Percentiles rank a stretch among this genome's conserved stretches.
These are phyloP conservation scores for Ophiosphaerella herpotricha DNA, from an alignment of 2,329 filamentous ascomycete genomes.

Conservation along the genomic window DNA sequence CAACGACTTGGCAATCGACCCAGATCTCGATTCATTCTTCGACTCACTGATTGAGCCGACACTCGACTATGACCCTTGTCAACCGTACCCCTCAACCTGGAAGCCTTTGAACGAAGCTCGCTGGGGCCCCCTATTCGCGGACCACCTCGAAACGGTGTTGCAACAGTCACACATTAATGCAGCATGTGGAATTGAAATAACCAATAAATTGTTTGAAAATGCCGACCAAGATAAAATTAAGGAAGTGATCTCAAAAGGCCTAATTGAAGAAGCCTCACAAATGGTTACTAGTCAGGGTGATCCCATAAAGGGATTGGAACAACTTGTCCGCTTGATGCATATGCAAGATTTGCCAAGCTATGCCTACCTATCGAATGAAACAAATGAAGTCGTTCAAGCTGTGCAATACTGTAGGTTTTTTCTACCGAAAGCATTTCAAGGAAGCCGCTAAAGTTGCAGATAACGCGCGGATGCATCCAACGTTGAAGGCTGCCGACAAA, in stretches of 20 bases:
- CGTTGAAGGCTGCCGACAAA: constrained; percentile 14
- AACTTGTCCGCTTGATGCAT: constrained; percentile 20
- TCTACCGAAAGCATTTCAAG: neutral
- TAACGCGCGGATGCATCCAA: constrained; percentile 30
- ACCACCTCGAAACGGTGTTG: constrained; percentile 6
- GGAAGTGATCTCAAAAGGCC: constrained; percentile 14
- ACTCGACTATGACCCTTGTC: too few species aligned
- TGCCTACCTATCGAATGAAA: constrained; percentile 25
- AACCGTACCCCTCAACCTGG: too few species aligned
- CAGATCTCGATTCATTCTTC: too few species aligned
- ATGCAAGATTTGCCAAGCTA: constrained; percentile 28
- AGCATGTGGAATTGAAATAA: constrained; percentile 1
- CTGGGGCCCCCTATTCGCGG: neutral
- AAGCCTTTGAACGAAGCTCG: too few species aligned
- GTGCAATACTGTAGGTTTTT: constrained; percentile 35
- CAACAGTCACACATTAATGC: constrained; percentile 1
- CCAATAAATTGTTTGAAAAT: constrained; percentile 9
- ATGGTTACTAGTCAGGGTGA: constrained; percentile 17
- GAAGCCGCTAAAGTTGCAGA: constrained; percentile 15
- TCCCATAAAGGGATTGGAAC: constrained; percentile 20
- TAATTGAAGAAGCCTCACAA: constrained; percentile 16
- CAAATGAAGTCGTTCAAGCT: constrained; percentile 35
- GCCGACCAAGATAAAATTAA: constrained; percentile 19
- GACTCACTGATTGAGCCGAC: too few species aligned
- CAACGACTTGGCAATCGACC: too few species aligned